Conservation (phyloP, 148 eudicot species). For the Nyssa sinensis region DNA sequence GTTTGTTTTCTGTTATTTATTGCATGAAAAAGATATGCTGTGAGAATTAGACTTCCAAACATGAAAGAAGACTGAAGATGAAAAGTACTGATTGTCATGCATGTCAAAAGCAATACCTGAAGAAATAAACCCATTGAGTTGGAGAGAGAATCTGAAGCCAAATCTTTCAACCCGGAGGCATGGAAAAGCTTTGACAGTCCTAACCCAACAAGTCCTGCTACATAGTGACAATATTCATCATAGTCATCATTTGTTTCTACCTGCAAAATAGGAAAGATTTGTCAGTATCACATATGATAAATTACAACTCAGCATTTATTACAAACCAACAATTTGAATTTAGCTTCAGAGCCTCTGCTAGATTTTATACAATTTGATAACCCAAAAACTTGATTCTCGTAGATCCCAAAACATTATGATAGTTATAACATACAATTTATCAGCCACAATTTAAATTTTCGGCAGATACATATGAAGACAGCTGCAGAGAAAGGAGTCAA, state of each 20-base stretch:
- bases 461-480: too few relatives aligned
- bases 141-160: constrained; percentile 63
- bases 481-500: too few relatives aligned
- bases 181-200: constrained; percentile 94
- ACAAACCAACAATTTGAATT: neutral
- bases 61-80: constrained; percentile 11
- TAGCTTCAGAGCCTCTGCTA: neutral
- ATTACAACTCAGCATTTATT: too few relatives aligned
- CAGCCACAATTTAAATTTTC: too few relatives aligned
- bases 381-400: neutral
- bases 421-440: too few relatives aligned
- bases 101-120: constrained; percentile 56
- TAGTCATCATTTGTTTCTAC: constrained; percentile 86
- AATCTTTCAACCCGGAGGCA: constrained; percentile 79
- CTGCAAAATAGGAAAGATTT: constrained; percentile 36
- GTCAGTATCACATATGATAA: constrained; percentile 1
- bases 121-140: constrained; percentile 97
- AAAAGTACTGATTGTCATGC: neutral
- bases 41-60: constrained; percentile 9
- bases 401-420: too few relatives aligned
- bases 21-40: neutral
- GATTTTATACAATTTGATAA: neutral
- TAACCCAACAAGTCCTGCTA: constrained; percentile 91
- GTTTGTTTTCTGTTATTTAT: constrained; percentile 83
- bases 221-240: constrained; percentile 95